Base-by-base conservation (phyloP, 2,329 filamentous ascomycete species). In the Cryphonectria carpinicola region DNA sequence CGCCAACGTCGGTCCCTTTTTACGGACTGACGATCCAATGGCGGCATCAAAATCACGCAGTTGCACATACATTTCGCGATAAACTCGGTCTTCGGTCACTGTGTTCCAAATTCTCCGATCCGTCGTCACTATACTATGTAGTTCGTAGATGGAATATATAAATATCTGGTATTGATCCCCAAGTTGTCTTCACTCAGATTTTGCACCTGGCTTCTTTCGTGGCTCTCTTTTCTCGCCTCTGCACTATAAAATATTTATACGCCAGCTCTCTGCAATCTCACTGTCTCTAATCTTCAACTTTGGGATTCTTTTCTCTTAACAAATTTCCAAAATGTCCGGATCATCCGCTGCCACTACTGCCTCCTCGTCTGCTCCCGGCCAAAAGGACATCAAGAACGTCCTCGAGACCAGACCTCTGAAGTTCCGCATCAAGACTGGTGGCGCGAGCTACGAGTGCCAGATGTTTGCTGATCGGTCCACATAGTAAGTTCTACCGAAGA, bases 341-440 rank as follows among this genome's bases (percentile, higher is more conserved):
- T 68, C 71, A 17, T 65, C 66, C n/a, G 39, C 71, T 25, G 46
- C 63, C 56, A 32, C 64, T 39, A 4, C 58, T 8, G 13, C 58
- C n/a, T 61, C 70, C 19, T 56, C 65, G 13, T 49, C 46, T 49
- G 46, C 69, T n/a, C 52, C 65, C 60, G 58, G 49, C 25, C 22
- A 37, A 10, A 69, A 69, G 66, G 68, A 74, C 65, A 71, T 75
- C 72, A 74, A 74, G 71, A 68, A 49, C 71, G 73, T 82, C 37
- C 81, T 82, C 65, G 77, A 83, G 65, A 79, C 80, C 76, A 78
- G 73, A 71, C 82, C 80, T 72, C 82, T 85, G 79, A 80, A 81
- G 76, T 85, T 85, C 79, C 74, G 81, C 65, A 81, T 85, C 79
- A 82, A 81, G 79, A 80, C 83, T 67, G 83, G 83, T 66, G 79